Percentiles rank a stretch among this genome's conserved stretches.
Conservation (phyloP, 257 asterid genomes). For the Fraxinus pennsylvanica region DNA sequence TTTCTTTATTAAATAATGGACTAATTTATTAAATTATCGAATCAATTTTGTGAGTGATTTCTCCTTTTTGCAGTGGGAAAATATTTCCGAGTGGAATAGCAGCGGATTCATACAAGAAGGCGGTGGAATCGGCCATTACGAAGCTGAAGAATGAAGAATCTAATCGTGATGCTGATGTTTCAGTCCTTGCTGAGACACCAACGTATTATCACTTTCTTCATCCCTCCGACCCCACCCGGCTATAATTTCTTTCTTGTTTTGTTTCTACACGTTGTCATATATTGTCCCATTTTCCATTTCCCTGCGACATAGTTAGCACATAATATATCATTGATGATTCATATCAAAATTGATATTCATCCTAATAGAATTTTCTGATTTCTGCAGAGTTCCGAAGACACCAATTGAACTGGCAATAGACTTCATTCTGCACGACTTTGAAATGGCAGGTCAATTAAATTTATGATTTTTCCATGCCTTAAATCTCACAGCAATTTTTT, state of each 20-base stretch:
- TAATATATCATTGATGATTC: not conserved
- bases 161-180: slow-evolving; percentile 33
- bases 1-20: slow-evolving; percentile 16
- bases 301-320: not conserved
- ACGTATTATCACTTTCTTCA: slow-evolving; percentile 35
- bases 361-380: not conserved
- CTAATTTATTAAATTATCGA: not conserved
- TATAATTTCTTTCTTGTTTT: not conserved
- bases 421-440: slow-evolving; percentile 93
- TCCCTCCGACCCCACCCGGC: not conserved
- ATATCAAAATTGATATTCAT: not conserved
- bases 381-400: slow-evolving; percentile 61
- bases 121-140: slow-evolving; percentile 80
- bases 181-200: slow-evolving; percentile 41
- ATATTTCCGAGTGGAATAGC: slow-evolving; percentile 87
- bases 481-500: not conserved
- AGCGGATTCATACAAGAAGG: slow-evolving; percentile 73
- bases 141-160: slow-evolving; percentile 52
- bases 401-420: slow-evolving; percentile 95
- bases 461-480: not conserved
- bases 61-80: slow-evolving; percentile 53
- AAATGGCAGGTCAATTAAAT: slow-evolving; percentile 77
- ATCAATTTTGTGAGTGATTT: not conserved
- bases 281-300: no score
- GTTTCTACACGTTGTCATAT: not conserved